A percentile compares a stretch with the other conserved stretches of the same genome.
These are phyloP conservation scores for Leptosphaerulina australis DNA, from an alignment of 2,329 filamentous ascomycete genomes.

Conservation along the genomic window DNA sequence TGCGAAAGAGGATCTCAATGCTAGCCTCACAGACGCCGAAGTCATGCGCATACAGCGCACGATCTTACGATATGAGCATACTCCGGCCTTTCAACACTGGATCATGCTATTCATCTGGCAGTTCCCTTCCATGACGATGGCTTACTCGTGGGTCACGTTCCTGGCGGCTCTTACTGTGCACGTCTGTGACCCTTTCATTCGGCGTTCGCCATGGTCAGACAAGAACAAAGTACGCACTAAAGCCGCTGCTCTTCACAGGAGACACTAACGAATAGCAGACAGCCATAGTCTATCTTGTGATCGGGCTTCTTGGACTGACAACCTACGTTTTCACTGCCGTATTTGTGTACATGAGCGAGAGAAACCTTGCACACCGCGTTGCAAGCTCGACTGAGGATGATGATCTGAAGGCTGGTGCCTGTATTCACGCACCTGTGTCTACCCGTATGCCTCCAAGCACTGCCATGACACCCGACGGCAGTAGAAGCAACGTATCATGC, in stretches of 20 bases:
- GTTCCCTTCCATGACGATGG: conserved; percentile 40
- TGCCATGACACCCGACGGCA: not conserved
- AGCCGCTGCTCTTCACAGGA: not conserved
- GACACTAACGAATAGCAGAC: conserved; percentile 23
- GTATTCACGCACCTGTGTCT: not conserved
- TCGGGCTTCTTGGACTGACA: conserved; percentile 28
- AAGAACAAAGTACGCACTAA: conserved; percentile 24
- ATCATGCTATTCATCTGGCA: conserved; percentile 42
- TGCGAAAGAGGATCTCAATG: conserved; percentile 24
- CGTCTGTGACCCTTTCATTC: conserved; percentile 35
- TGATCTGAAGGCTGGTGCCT: not conserved
- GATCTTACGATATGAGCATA: conserved; percentile 33
- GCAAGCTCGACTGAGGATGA: conserved; percentile 2
- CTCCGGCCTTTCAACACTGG: conserved; percentile 32
- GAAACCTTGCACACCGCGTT: conserved; percentile 30
- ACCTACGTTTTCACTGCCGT: conserved; percentile 32
- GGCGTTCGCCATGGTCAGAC: conserved; percentile 24
- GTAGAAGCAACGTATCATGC: not conserved
- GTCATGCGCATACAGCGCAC: conserved; percentile 27
- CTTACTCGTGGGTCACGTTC: conserved; percentile 36
- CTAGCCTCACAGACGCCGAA: conserved; percentile 27
- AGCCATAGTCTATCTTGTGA: conserved; percentile 32
- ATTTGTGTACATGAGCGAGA: conserved; percentile 38
- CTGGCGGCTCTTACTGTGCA: conserved; percentile 38
- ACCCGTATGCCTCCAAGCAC: not conserved